Base-by-base conservation (phyloP, 192 early-diverging fungal genomes). In the Coemansia sp. region DNA sequence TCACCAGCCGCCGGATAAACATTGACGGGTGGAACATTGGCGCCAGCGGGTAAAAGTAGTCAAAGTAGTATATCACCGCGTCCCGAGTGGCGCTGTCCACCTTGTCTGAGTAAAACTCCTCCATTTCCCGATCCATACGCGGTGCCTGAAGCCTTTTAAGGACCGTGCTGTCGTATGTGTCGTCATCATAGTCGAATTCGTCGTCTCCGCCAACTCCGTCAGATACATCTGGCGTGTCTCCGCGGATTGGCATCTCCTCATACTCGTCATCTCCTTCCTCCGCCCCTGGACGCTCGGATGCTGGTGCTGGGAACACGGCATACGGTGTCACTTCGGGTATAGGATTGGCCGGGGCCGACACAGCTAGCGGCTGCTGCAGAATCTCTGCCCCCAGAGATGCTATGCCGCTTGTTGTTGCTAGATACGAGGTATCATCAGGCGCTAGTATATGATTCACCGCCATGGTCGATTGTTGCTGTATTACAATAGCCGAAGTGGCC, bases 21-120 rank as follows among this genome's bases (percentile, higher is more conserved):
- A 83, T 72, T 0, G 75, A 83, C 66, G 80, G 80, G 26, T 83
- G 75, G 63, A 77, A 83, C 74, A 77, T 83, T 21, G 80, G 80
- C 44, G 68, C 68, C 8, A 83, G 75, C 62, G 80, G 80, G 16
- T 83, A 83, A 21, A 83, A 83, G 55, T 72, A 83, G 72, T 83
- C 75, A 64, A 83, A 83, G 66, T 83, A 83, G 63, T 66, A 77
- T 2, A 59, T 60, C n/a, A 83, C 72, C n/a, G 80, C 69, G 33
- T 83, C 80, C 44, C 80, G 64, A 1, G 80, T 83, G 36, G 73
- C 75, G 14, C 41, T 41, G 24, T 66, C 64, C 18, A 77, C 69
- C 38, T 57, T 58, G 66, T 68, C 80, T 6, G 69, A 68, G 21
- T 71, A 77, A 44, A 83, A 77, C 62, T 71, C 75, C 21, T 43